Conservation (phyloP, 2,329 filamentous ascomycete genomes). For the Rugonectria rugulosa region DNA sequence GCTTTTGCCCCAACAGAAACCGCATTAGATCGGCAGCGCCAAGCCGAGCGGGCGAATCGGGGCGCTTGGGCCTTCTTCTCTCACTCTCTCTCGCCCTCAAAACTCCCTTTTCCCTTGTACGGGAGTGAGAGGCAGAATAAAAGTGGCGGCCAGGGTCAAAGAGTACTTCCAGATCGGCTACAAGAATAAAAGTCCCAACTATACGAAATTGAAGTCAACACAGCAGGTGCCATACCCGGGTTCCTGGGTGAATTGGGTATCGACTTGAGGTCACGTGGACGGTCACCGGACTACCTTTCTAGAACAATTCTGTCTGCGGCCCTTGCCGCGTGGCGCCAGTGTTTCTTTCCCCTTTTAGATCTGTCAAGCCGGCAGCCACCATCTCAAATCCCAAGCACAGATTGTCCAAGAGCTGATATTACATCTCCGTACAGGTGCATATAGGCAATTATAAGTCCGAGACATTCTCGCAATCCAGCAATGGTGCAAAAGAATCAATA, state of each 20-base stretch:
- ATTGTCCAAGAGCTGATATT: neutral
- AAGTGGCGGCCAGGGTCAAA: neutral
- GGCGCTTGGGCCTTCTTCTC: constrained; percentile 11
- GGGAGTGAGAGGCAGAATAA: neutral
- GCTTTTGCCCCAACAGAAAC: constrained; percentile 40
- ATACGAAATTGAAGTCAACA: neutral
- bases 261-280: constrained; percentile 5
- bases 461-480: neutral
- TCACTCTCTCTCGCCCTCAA: constrained; percentile 1
- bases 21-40: constrained; percentile 34
- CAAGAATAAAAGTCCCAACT: neutral
- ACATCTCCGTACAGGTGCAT: no score
- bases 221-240: no score
- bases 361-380: neutral
- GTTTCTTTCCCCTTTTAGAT: constrained; percentile 2
- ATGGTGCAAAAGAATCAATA: neutral
- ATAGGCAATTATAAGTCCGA: no score
- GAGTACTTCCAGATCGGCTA: neutral
- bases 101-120: constrained; percentile 4
- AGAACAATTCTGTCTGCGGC: constrained; percentile 7
- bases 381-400: neutral
- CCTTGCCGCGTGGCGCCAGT: neutral
- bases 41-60: constrained; percentile 28
- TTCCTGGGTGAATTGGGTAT: no score
- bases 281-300: neutral